Percentiles rank a stretch among this genome's conserved stretches.
phyloP scores from a whole-genome alignment of 106 monocot species.

The Dendrobium catenatum region DNA sequence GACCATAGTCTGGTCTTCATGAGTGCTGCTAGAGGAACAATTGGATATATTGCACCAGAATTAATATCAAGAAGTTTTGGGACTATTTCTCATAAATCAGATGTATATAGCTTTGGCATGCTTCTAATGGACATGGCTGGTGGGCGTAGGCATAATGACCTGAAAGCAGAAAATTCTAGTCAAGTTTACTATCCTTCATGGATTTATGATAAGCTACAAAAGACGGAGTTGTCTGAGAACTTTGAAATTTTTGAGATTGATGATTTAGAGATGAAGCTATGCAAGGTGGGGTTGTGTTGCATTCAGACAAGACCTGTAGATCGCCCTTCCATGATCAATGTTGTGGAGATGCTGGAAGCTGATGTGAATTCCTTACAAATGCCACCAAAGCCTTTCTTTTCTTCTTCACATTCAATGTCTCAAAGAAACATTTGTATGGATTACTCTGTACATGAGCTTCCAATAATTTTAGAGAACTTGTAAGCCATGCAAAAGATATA shows the following conservation, averaged over 20 bases:
- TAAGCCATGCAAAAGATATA: no score
- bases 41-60: conserved; percentile 11
- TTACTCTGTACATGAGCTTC: no score
- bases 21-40: not conserved
- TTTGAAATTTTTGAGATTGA: not conserved
- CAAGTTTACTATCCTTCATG: not conserved
- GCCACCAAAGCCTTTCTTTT: conserved; percentile 7
- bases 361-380: no score
- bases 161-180: not conserved
- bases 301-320: not conserved
- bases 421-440: not conserved
- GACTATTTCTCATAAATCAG: conserved; percentile 4
- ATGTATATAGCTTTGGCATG: conserved; percentile 16
- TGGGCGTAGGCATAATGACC: not conserved
- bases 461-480: no score
- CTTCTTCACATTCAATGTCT: not conserved
- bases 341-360: not conserved
- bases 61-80: conserved; percentile 8
- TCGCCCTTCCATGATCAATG: conserved; percentile 2
- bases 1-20: not conserved
- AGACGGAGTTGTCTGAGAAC: not conserved
- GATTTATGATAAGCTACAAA: not conserved
- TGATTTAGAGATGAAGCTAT: not conserved
- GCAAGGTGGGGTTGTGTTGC: not conserved
- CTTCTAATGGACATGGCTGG: conserved; percentile 14